Base-by-base conservation (phyloP, 192 early-diverging fungal genomes). In the Coemansia sp. region DNA sequence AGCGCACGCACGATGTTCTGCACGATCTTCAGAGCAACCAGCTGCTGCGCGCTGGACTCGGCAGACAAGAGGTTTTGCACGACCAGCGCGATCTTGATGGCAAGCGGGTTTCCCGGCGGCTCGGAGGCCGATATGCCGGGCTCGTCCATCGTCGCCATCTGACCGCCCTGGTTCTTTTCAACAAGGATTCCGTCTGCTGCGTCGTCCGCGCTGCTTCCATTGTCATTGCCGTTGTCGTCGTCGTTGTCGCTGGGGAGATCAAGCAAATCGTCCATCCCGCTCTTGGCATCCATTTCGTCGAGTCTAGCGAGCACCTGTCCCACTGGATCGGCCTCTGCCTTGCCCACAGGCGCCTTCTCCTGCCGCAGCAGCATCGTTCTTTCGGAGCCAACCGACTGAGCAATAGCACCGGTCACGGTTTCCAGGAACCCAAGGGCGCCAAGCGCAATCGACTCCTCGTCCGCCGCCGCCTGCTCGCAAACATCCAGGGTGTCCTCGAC, bases 401-500 rank as follows among this genome's bases (percentile, higher is more conserved):
- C 66, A 14, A 72, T 56, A 0, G 61, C 65, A 0, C 70, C 46
- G 4, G 75, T 72, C 19, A 78, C 70, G 3, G 48, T 60, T 18
- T 78, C 75, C 0, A 78, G 29, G 11, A 72, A 72, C 16, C 60
- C 58, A 49, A 78, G 49, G 1, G 75, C 75, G 23, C 50, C 32
- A 0, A 61, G 20, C 6, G 23, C 16, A 9, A 65, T 60, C 2
- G 47, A 19, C 0, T 50, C 69, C 16, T 71, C 64, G 9, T 30
- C 36, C 10, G 45, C 53, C 10, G 45, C 53, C 5, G 29, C 34
- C 24, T 22, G 29, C 63, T 78, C 75, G 42, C 75, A 78, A 14
- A 68, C 67, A 47, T 78, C 75, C 63, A 78, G 35, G 14, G 75
- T 66, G 49, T 78, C 75, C 48, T 78, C 75, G 0, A 72, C 67